Conservation (phyloP, 805 yeast genomes). For the Candida parachauliodes region DNA sequence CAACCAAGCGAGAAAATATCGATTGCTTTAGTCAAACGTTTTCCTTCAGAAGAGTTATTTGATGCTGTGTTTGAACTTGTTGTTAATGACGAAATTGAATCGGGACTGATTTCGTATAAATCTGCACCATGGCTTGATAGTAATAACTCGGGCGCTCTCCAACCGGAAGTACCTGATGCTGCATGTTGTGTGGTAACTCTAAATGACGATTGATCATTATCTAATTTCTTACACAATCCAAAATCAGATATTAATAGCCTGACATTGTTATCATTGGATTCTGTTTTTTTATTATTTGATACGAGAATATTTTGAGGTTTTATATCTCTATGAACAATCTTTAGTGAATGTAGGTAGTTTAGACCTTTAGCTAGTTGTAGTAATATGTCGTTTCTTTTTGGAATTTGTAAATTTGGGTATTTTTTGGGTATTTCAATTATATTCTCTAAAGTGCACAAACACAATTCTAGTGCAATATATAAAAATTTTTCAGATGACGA, state of each 20-base stretch:
- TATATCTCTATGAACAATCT: slow-evolving; percentile 91
- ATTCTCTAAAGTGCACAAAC: slow-evolving; percentile 86
- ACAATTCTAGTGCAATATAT: slow-evolving; percentile 89
- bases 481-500: slow-evolving; percentile 69
- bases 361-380: slow-evolving; percentile 81
- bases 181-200: slow-evolving; percentile 89
- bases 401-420: slow-evolving; percentile 30
- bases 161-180: slow-evolving; percentile 91
- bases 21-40: slow-evolving; percentile 79
- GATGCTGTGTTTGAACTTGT: slow-evolving; percentile 5
- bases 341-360: slow-evolving; percentile 80
- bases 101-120: slow-evolving; percentile 36
- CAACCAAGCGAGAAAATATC: slow-evolving; percentile 96
- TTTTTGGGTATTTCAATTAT: slow-evolving; percentile 57
- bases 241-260: slow-evolving; percentile 89
- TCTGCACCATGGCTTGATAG: slow-evolving; percentile 31
- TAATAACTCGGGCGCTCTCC: slow-evolving; percentile 94
- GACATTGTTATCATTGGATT: slow-evolving; percentile 20
- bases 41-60: slow-evolving; percentile 16
- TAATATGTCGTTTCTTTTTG: slow-evolving; percentile 23
- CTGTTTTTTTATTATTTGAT: slow-evolving; percentile 56
- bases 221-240: slow-evolving; percentile 90
- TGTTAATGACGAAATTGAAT: slow-evolving; percentile 27
- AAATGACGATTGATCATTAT: slow-evolving; percentile 88
- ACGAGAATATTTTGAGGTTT: slow-evolving; percentile 93